Evolutionary conservation across 208 protist genomes (phyloP).

Genomic region (Polymyxa betae): DNA sequence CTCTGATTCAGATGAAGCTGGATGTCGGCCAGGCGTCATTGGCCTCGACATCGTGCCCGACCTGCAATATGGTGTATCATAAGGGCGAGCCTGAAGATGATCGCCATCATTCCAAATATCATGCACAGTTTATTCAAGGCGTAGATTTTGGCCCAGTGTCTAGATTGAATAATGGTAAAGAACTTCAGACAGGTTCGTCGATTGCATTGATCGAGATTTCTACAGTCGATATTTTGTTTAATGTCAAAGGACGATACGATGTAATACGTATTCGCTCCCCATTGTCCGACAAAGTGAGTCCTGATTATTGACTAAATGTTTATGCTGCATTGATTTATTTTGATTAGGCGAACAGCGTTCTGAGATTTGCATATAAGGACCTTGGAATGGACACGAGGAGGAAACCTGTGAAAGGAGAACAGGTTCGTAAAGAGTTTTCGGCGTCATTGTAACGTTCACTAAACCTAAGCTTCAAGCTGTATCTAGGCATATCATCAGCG

Average conservation of each 20-base stretch:
- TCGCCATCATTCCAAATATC: neutral
- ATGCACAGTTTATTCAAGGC: neutral
- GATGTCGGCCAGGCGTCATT: conserved; percentile 38
- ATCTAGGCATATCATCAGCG: neutral
- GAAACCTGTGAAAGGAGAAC: neutral
- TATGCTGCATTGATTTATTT: neutral
- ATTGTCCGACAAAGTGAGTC: neutral
- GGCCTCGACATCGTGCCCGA: neutral
- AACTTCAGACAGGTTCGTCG: neutral
- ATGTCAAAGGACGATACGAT: neutral
- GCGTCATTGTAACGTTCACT: neutral
- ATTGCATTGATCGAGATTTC: neutral
- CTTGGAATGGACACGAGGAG: neutral
- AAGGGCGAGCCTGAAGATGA: conserved; percentile 6
- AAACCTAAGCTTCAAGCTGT: neutral
- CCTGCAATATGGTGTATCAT: neutral
- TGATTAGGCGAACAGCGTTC: neutral
- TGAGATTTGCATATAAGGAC: neutral
- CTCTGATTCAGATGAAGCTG: neutral
- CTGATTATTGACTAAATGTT: neutral
- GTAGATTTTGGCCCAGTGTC: neutral
- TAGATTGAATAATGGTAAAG: neutral
- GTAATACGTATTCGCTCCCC: neutral
- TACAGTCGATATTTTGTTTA: neutral
- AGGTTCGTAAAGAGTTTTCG: neutral